Evolutionary conservation across 176 grass and related monocot genomes (phyloP).

Genomic region (Musa itinerans): DNA sequence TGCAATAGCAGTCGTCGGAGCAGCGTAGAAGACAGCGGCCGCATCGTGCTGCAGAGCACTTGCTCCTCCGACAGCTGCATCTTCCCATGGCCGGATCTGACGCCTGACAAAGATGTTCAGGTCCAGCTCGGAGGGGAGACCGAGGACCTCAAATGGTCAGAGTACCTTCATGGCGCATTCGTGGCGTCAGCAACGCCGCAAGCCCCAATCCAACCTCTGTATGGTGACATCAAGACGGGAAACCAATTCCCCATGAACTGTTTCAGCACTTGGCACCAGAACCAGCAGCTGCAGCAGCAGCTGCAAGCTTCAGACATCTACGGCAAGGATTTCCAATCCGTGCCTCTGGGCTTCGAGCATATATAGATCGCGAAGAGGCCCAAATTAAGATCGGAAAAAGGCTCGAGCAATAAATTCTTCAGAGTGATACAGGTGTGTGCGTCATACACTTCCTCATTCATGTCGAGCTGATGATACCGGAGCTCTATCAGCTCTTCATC

Average conservation of each 20-base stretch:
- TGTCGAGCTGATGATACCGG: neutral
- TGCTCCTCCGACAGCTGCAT: conserved; percentile 34
- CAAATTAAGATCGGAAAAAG: neutral
- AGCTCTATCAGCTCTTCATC: neutral
- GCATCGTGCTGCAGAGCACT: conserved; percentile 49
- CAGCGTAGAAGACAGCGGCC: conserved; percentile 33
- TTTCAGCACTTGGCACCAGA: conserved; percentile 36
- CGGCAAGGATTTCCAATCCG: conserved; percentile 58
- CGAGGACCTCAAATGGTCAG: conserved; percentile 76
- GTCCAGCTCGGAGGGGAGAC: conserved; percentile 23
- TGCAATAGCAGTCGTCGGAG: conserved; percentile 36
- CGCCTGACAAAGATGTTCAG: conserved; percentile 33
- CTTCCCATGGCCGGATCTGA: conserved; percentile 55
- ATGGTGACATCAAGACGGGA: conserved; percentile 44
- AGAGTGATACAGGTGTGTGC: neutral
- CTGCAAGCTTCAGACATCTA: conserved; percentile 40
- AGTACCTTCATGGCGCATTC: conserved; percentile 54
- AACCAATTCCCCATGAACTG: conserved; percentile 44
- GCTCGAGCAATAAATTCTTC: neutral
- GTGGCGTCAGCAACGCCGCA: conserved; percentile 26
- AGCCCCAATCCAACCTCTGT: conserved; percentile 37
- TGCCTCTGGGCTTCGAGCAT: conserved; percentile 53
- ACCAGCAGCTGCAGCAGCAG: conserved; percentile 48
- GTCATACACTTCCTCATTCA: neutral
- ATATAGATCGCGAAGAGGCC: conserved; percentile 26